Conservation (phyloP, 768 basidiomycete species). For the Mycena vulgaris region DNA sequence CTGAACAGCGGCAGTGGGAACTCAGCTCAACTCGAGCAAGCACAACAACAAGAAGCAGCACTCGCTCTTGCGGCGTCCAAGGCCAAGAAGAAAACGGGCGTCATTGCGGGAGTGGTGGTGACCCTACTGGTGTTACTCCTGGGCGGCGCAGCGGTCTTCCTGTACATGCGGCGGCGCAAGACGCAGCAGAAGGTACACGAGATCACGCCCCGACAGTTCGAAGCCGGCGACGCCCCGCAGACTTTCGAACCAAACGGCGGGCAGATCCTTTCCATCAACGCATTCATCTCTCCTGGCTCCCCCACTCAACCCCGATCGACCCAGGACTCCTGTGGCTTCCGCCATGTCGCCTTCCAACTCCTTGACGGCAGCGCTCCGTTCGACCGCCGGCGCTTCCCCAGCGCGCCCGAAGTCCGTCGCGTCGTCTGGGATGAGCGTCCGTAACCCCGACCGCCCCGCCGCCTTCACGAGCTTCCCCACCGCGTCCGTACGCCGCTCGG, state of each 20-base stretch:
- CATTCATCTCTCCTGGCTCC: conserved; percentile 36
- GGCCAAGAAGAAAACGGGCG: conserved; percentile 36
- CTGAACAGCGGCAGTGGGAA: conserved; percentile 49
- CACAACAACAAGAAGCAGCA: conserved; percentile 34
- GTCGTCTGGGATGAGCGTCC: conserved; percentile 25
- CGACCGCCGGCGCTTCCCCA: neutral
- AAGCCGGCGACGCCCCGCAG: conserved; percentile 21
- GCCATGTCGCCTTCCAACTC: conserved; percentile 5
- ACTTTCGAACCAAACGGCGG: conserved; percentile 30
- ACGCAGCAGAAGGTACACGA: conserved; percentile 17
- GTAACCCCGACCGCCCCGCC: conserved; percentile 31
- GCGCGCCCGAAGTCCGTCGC: neutral
- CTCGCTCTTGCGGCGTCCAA: conserved; percentile 32
- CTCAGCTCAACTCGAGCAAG: conserved; percentile 38
- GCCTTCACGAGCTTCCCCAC: conserved; percentile 38
- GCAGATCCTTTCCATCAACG: conserved; percentile 41
- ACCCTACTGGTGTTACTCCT: conserved; percentile 48
- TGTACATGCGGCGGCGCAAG: conserved; percentile 32
- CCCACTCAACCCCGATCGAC: conserved; percentile 17
- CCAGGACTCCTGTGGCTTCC: conserved; percentile 12
- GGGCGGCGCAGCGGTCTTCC: conserved; percentile 37
- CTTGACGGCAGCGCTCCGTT: conserved; percentile 4
- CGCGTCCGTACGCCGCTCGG: conserved; percentile 39
- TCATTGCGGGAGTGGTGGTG: conserved; percentile 51
- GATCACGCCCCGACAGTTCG: conserved; percentile 34